phyloP scores from a whole-genome alignment of 2,329 filamentous ascomycete genomes.

The Fonsecaea nubica region DNA sequence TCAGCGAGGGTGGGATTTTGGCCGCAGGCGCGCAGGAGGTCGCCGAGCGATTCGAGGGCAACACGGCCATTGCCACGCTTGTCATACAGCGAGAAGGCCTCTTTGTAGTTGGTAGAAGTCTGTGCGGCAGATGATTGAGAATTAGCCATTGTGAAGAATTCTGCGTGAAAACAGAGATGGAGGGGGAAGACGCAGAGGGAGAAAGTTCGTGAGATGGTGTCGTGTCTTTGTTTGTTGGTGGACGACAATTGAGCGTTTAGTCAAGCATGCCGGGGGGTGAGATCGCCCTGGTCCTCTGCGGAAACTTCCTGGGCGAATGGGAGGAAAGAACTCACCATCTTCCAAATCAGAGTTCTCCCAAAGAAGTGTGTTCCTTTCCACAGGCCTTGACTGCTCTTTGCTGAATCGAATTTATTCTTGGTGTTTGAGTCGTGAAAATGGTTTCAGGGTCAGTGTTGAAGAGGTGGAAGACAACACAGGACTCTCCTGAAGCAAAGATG shows the following conservation, averaged over 20 bases:
- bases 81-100: slow-evolving; percentile 99
- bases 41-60: slow-evolving; percentile 81
- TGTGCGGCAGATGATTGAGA: slow-evolving; percentile 48
- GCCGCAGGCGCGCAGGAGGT: slow-evolving; percentile 92
- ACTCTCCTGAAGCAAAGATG: slow-evolving; percentile 30
- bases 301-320: slow-evolving; percentile 30
- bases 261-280: slow-evolving; percentile 8
- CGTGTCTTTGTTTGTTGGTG: slow-evolving; percentile 8
- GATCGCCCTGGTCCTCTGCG: background rate
- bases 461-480: slow-evolving; percentile 11
- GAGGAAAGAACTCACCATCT: slow-evolving; percentile 35
- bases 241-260: slow-evolving; percentile 15
- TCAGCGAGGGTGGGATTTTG: slow-evolving; percentile 96
- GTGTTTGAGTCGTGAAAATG: background rate
- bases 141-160: slow-evolving; percentile 33
- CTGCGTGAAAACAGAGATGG: background rate
- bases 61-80: slow-evolving; percentile 98
- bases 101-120: slow-evolving; percentile 97
- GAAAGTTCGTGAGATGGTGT: slow-evolving; percentile 1
- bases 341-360: slow-evolving; percentile 15
- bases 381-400: background rate
- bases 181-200: slow-evolving; percentile 11
- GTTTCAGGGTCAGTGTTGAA: slow-evolving; percentile 14
- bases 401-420: background rate
- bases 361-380: slow-evolving; percentile 13